phyloP scores from a whole-genome alignment of 805 yeast species.

The Barnettozyma botsteinii region DNA sequence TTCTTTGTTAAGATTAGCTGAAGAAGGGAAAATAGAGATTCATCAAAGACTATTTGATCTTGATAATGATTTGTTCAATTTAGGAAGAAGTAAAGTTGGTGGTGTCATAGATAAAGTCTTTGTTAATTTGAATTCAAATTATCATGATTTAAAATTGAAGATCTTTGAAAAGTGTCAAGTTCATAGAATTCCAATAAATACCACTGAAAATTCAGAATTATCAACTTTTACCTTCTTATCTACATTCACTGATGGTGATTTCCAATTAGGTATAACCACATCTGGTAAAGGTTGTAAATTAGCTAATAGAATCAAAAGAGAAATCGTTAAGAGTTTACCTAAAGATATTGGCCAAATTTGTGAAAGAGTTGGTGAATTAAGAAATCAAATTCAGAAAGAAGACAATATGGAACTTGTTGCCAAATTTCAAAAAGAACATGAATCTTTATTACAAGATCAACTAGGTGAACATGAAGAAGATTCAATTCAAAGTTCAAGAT shows the following conservation, averaged over 20 bases:
- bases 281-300: conserved; percentile 86
- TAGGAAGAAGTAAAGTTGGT: conserved; percentile 61
- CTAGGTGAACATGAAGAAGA: conserved; percentile 65
- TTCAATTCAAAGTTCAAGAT: conserved; percentile 49
- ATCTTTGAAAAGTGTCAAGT: conserved; percentile 49
- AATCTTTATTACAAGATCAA: conserved; percentile 29
- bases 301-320: conserved; percentile 75
- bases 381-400: conserved; percentile 48
- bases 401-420: conserved; percentile 33
- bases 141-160: conserved; percentile 28
- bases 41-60: conserved; percentile 32
- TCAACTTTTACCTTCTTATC: conserved; percentile 78
- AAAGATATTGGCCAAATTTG: conserved; percentile 64
- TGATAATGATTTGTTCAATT: conserved; percentile 38
- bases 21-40: conserved; percentile 25
- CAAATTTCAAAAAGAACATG: conserved; percentile 21
- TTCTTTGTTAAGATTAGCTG: conserved; percentile 23
- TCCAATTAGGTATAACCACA: conserved; percentile 81
- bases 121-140: conserved; percentile 40
- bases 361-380: conserved; percentile 58
- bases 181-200: conserved; percentile 76
- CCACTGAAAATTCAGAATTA: conserved; percentile 62
- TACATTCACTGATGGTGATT: conserved; percentile 60
- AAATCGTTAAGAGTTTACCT: conserved; percentile 61
- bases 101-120: conserved; percentile 71